These are phyloP conservation scores for Trichaptum fuscoviolaceum DNA, from an alignment of 768 basidiomycete genomes.

Conservation along the genomic window DNA sequence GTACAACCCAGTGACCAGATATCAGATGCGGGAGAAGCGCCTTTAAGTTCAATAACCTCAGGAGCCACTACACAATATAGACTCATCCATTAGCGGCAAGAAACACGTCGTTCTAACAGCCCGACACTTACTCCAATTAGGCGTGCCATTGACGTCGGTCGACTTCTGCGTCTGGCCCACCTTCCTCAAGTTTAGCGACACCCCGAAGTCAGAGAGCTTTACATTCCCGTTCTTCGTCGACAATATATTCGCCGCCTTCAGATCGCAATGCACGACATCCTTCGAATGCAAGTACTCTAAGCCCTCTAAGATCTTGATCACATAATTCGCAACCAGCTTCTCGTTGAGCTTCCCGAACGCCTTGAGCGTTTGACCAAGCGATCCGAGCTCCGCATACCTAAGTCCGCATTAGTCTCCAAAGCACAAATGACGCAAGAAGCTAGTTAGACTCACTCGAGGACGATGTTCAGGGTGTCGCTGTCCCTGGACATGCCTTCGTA, in stretches of 20 bases:
- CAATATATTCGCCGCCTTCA: slow-evolving; percentile 98
- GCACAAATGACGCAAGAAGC: slow-evolving; percentile 13
- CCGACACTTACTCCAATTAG: slow-evolving; percentile 74
- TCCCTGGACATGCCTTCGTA: slow-evolving; percentile 96
- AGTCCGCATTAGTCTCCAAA: slow-evolving; percentile 12
- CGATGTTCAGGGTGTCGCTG: slow-evolving; percentile 81
- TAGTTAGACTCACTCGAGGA: slow-evolving; percentile 73
- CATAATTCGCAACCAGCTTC: slow-evolving; percentile 84
- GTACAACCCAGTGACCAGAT: slow-evolving; percentile 97
- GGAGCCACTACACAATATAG: slow-evolving; percentile 65
- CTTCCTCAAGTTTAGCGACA: slow-evolving; percentile 90
- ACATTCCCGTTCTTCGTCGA: slow-evolving; percentile 97
- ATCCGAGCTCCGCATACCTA: slow-evolving; percentile 96
- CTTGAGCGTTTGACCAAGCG: slow-evolving; percentile 87
- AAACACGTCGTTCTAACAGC: background rate
- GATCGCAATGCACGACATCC: slow-evolving; percentile 94
- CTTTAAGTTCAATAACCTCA: slow-evolving; percentile 93
- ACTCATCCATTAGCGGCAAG: background rate
- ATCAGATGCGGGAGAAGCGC: slow-evolving; percentile 88
- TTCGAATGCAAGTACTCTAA: slow-evolving; percentile 86
- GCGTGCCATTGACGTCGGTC: slow-evolving; percentile 82
- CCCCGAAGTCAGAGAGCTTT: slow-evolving; percentile 96
- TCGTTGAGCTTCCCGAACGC: slow-evolving; percentile 94
- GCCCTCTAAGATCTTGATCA: slow-evolving; percentile 95
- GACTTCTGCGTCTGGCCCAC: slow-evolving; percentile 75